Conservation (phyloP, 192 early-diverging fungal genomes). For the Gryganskiella cystojenkinii region DNA sequence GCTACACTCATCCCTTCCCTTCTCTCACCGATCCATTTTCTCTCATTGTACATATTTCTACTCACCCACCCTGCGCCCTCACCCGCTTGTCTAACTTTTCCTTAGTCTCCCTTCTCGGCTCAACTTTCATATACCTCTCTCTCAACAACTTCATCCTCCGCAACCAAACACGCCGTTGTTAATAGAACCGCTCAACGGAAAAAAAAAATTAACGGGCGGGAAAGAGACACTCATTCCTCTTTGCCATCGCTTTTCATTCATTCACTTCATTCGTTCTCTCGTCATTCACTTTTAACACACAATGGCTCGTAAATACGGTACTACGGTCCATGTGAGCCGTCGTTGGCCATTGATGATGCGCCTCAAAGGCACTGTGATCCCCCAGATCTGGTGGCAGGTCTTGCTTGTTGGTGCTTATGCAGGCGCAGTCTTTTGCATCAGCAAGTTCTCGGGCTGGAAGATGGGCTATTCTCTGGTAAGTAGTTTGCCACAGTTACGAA, state of each 20-base stretch:
- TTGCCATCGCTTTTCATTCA: neutral
- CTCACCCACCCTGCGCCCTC: no score
- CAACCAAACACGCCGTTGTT: no score
- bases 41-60: no score
- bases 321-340: conserved; percentile 3
- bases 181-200: no score
- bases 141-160: no score
- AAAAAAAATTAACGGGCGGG: no score
- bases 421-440: conserved; percentile 3
- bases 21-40: neutral
- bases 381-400: conserved; percentile 25
- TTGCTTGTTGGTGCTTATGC: conserved; percentile 16
- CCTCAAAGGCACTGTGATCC: conserved; percentile 26
- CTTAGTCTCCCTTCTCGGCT: no score
- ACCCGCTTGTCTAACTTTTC: no score
- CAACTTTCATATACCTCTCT: no score
- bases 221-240: conserved; percentile 6
- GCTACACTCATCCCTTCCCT: neutral
- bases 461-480: conserved; percentile 9
- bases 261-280: neutral
- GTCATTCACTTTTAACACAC: neutral
- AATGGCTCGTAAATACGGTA: conserved; percentile 16
- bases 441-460: conserved; percentile 12
- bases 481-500: neutral
- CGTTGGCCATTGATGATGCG: conserved; percentile 28